phyloP scores from a whole-genome alignment of 768 basidiomycete genomes.

The Pulveroboletus sp. region DNA sequence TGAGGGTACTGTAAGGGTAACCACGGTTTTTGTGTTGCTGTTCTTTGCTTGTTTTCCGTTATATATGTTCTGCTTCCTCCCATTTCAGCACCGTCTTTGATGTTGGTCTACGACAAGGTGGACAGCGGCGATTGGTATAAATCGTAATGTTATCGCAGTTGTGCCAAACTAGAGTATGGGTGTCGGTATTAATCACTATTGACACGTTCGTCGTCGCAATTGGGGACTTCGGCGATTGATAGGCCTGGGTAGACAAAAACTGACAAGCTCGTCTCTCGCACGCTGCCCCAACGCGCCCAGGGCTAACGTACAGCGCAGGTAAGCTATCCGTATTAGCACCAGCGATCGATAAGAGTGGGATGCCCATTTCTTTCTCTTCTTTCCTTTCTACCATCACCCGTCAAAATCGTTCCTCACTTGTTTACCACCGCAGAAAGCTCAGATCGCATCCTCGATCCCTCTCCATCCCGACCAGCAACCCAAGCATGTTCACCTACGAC shows the following conservation, averaged over 20 bases:
- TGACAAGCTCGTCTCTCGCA: not conserved
- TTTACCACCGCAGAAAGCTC: slow-evolving; percentile 5
- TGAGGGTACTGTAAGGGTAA: slow-evolving; percentile 65
- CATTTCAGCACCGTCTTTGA: slow-evolving; percentile 7
- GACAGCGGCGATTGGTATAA: slow-evolving; percentile 17
- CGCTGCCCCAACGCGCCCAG: slow-evolving; percentile 6
- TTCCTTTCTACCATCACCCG: slow-evolving; percentile 17
- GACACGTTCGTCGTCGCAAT: slow-evolving; percentile 27
- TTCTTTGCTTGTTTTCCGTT: slow-evolving; percentile 26
- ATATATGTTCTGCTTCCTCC: slow-evolving; percentile 23
- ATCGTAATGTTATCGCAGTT: slow-evolving; percentile 24
- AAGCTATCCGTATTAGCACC: slow-evolving; percentile 11
- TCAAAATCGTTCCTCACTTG: slow-evolving; percentile 8
- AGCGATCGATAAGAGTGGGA: slow-evolving; percentile 17
- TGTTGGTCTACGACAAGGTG: slow-evolving; percentile 13
- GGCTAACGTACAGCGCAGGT: slow-evolving; percentile 17
- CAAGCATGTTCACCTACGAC: slow-evolving; percentile 52
- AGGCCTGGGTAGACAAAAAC: slow-evolving; percentile 11
- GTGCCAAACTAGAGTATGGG: slow-evolving; percentile 6
- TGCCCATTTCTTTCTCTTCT: slow-evolving; percentile 1
- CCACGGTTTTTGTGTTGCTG: slow-evolving; percentile 22
- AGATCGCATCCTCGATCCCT: slow-evolving; percentile 9
- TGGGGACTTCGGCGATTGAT: slow-evolving; percentile 9
- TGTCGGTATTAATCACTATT: slow-evolving; percentile 7
- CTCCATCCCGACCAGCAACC: slow-evolving; percentile 5